Base-by-base conservation (phyloP, 768 basidiomycete species). In the Tylopilus plumbeoviolaceoides region DNA sequence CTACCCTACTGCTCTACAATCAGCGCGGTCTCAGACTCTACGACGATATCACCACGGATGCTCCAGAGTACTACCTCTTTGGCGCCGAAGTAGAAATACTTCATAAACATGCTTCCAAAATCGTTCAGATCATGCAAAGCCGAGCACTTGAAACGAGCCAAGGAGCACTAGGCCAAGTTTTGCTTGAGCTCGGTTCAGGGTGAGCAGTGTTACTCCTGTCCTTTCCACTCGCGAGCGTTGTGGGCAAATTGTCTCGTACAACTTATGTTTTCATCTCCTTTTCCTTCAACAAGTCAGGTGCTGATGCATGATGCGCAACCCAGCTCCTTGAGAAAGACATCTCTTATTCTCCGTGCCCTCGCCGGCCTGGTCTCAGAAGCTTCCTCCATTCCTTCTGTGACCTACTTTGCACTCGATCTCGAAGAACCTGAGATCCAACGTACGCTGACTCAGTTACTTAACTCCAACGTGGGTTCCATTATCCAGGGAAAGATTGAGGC, bases 121-220 rank as follows among this genome's bases (percentile, higher is more conserved):
- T 99, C 47, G 87, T 87, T 17, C 72, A 71, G 28, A 70, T 75
- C 48, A 92, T 93, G 87, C 81, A 89, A 66, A 63, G 68, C 27
- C 68, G 67, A 20, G 48, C 42, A 7, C 21, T 42, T 4, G 57
- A 54, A 18, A 48, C 39, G 15, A 65, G 63, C 1, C 18, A 23
- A 27, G 58, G 69, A 17, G 59, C 63, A 15, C 62, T 73, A 3
- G 81, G 78, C 39, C 79, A 83, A 48, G 77, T 85, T 47, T 76
- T 97, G 7, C 76, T 98, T 39, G 95, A 98, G 65, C 78, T 98
- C n/a, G 95, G 95, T 41, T 91, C 94, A 9, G 95, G 95, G 91
- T 94, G 68, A 78, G 90, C 43, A 5, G 28, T 44, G 33, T 9
- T 27, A 35, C 38, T 45, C 20, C 27, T 15, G 10, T 28, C 44